Base-by-base conservation (phyloP, 305 asterid genomes). In the Striga hermonthica region DNA sequence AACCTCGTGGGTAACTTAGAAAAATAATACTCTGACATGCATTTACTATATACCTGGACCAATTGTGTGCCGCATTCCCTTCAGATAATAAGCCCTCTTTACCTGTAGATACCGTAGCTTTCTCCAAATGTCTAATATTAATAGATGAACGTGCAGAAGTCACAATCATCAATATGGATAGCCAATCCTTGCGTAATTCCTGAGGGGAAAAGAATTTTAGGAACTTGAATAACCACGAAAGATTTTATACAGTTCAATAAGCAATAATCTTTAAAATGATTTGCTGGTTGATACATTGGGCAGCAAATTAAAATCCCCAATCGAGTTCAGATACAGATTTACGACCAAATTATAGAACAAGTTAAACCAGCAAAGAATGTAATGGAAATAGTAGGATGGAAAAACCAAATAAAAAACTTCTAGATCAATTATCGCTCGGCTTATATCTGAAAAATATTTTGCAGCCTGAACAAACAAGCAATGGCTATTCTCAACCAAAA, bases 101-200 rank as follows among this genome's bases (percentile, higher is more conserved):
- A 71, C 99, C 99, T 2, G 97, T 90, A 62, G 99, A 94, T 49
- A 94, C 95, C n/a, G 99, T 94, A 73, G 99, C 99, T 76, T 94
- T 94, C 65, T 94, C 97, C 85, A 94, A 82, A 81, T 94, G 99
- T 70, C 97, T 84, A 69, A 94, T 90, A 78, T 88, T 94, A 71
- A 90, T 90, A 39, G 97, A 88, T 65, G 99, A 94, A 66, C 97
- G 95, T 53, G 96, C 96, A 82, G 99, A 94, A 75, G 99, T 90
- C 63, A 90, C 99, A 75, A 94, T 82, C 93, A 94, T 86, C 90
- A 94, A 79, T 68, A 94, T 61, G 45, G 96, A 88, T 73, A 90
- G 75, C 99, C 97, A 94, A 80, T 94, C 97, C 69, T 79, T 94
- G 54, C 97, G 95, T 45, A 94, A 74, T 67, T 84, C 99, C 99